phyloP scores from a whole-genome alignment of 108 stramenopile species.

The Schizochytrium sp. region DNA sequence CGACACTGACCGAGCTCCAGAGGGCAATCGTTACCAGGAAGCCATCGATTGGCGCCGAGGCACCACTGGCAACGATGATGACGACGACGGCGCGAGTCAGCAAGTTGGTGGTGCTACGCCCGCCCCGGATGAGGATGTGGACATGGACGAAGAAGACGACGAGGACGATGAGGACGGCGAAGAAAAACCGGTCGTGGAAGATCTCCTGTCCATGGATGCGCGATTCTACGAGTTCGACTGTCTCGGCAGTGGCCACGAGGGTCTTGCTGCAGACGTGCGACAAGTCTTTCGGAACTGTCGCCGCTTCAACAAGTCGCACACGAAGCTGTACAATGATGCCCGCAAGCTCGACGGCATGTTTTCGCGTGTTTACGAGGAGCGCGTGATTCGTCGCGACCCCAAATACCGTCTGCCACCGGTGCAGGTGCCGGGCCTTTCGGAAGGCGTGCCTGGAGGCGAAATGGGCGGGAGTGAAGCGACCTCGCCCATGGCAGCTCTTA shows the following conservation, averaged over 20 bases:
- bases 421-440: neutral
- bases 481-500: neutral
- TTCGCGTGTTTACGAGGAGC: neutral
- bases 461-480: neutral
- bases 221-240: conserved; percentile 1
- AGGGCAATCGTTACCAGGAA: neutral
- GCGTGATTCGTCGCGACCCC: neutral
- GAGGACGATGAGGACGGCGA: neutral
- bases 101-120: neutral
- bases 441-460: neutral
- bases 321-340: neutral
- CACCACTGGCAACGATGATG: neutral
- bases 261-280: neutral
- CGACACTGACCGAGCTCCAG: neutral
- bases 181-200: neutral
- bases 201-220: neutral
- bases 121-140: neutral
- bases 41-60: neutral
- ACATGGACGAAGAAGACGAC: neutral
- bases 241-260: neutral
- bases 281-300: conserved; percentile 3
- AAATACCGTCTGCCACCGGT: neutral
- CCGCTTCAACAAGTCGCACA: conserved; percentile 10
- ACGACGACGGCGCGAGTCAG: neutral
- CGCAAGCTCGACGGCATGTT: neutral